Evolutionary conservation across 2,329 filamentous ascomycete genomes (phyloP), one percentile per base, ranked within the genome.

Genomic region (Aspergillus eucalypticola): DNA sequence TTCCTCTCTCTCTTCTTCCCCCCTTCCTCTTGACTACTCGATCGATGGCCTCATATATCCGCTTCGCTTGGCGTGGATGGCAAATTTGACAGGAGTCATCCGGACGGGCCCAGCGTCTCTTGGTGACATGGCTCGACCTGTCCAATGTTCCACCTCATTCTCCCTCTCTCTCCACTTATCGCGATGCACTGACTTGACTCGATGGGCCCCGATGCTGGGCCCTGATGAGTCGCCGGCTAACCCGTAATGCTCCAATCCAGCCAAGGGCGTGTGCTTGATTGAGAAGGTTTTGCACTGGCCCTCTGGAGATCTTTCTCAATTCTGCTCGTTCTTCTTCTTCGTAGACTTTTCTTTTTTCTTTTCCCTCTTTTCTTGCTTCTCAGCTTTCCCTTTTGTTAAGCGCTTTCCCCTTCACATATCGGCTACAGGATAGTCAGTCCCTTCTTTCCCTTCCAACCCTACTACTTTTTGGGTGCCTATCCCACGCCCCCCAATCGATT

Each of bases 361-460:
- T 17, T 21, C 5, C 27, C n/a, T 42, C 19, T 54, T 63, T 54
- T 46, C 56, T 50, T 60, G 48, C 54, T 56, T 60, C 39, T 38
- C 54, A 10, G 25, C 21, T 48, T 15, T 21, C 19, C 25, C 44
- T 49, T n/a, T 21, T 50, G 60, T 56, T 59, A 42, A 59, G 53
- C 52, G 49, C 44, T 49, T 29, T 49, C 44, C 32, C 15, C 27
- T 49, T 29, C 23, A 27, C 25, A 27, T 17, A 7, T 10, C 25
- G 46, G 25, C 46, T 50, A 29, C 46, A 29, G 46, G 46, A 44
- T 50, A 29, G 46, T 44, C 41, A 42, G 15, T 42, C 44, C 23
- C 44, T 49, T 49, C 44, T 25, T 49, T 27, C 23, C 44, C 8
- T 17, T 44, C 17, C n/a, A 29, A 32, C 25, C 46, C 23, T 29